phyloP scores from a whole-genome alignment of 305 asterid species.

The Fraxinus greggii region DNA sequence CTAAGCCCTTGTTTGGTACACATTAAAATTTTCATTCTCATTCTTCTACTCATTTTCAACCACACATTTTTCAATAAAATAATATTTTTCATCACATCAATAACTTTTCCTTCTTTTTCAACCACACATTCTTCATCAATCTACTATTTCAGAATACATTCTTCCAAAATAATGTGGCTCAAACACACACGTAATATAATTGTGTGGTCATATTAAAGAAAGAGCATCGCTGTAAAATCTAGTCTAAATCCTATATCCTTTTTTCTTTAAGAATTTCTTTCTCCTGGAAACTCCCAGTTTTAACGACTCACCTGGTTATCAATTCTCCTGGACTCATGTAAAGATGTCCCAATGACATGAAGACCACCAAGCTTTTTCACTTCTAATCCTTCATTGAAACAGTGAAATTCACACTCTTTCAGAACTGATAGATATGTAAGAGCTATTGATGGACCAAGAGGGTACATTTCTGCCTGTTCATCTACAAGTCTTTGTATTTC shows the following conservation, averaged over 20 bases:
- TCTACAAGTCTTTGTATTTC: conserved; percentile 79
- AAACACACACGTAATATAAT: not conserved
- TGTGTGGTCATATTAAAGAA: not conserved
- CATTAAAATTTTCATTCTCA: too few species aligned
- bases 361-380: conserved; percentile 96
- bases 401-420: conserved; percentile 84
- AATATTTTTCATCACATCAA: too few species aligned
- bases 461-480: conserved; percentile 77
- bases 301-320: conserved; percentile 79
- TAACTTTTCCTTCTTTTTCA: too few species aligned
- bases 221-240: not conserved
- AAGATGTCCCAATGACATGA: conserved; percentile 97
- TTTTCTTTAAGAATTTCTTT: not conserved
- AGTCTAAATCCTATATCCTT: not conserved
- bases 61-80: too few species aligned
- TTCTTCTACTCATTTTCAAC: too few species aligned
- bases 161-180: too few species aligned
- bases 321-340: conserved; percentile 96
- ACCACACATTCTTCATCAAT: too few species aligned
- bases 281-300: conserved; percentile 7
- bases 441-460: conserved; percentile 93
- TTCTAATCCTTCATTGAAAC: conserved; percentile 83
- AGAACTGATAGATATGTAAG: conserved; percentile 83
- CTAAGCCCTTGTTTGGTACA: too few species aligned
- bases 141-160: too few species aligned